Evolutionary conservation across 2,329 filamentous ascomycete species (phyloP), one percentile per base, ranked within the genome.

Genomic region (Fusarium brevicatenulatum): DNA sequence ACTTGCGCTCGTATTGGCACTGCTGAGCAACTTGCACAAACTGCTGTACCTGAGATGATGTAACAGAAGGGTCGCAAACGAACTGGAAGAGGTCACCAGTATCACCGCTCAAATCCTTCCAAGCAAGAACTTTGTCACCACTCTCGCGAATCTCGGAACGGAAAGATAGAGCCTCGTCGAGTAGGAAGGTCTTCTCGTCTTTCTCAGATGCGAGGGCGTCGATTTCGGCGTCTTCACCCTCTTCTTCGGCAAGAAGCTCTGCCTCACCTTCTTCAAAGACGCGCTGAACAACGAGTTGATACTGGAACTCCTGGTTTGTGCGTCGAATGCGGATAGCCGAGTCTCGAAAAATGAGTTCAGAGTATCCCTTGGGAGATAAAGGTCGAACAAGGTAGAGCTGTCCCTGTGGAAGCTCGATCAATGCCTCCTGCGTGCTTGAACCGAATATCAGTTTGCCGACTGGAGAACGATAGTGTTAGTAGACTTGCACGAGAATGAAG

Each of bases 281-380:
- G 68, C 96, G 91, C 82, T 99, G 96, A 46, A 98, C 90, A 44
- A 98, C 95, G 18, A 99, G 93, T 82, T 99, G 96, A 81, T 98
- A 99, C 79, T 99, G 95, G 79, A 93, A 98, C 60, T 98, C 95
- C 81, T 97, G 95, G 25, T 93, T 95, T 21, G 96, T 98, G 72
- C 94, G 91, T 73, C 97, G 92, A 79, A 99, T 97, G 72, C 92
- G 94, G 59, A 95, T 94, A 52, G 94, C 93, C 43, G 95, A 93
- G 90, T 99, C 96, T 83, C 96, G 97, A 88, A 98, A 99, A 83
- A 99, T 97, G 80, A 98, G 94, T 83, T 99, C 96, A 4, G 95
- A 98, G 82, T 98, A 98, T 74, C 96, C 96, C 83, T 99, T 99
- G 64, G 95, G 95, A 12, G 95, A 98, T 55, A 94, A 90, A 16